Percentiles rank a stretch among this genome's conserved stretches.
Evolutionary conservation across 148 eudicot species (phyloP).

Genomic region (Rhododendron kiyosumense): DNA sequence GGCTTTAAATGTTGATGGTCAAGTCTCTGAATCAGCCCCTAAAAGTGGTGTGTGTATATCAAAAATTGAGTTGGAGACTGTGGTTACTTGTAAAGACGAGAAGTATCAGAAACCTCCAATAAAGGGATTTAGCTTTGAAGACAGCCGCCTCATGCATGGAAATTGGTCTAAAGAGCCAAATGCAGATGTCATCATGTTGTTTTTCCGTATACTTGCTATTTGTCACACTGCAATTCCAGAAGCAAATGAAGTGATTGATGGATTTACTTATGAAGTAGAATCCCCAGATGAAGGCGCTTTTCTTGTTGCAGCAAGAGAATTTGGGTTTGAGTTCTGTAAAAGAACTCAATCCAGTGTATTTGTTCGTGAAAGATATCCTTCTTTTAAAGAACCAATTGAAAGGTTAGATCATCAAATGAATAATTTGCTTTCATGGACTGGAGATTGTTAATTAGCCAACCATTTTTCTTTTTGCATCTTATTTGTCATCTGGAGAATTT

Average conservation of each 20-base stretch:
- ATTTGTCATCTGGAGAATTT: not conserved
- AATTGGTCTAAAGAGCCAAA: too few species aligned
- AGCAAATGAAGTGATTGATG: too few species aligned
- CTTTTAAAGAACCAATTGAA: constrained; percentile 47
- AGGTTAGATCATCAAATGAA: constrained; percentile 39
- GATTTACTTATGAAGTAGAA: constrained; percentile 53
- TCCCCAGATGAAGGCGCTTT: constrained; percentile 97
- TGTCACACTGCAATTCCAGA: too few species aligned
- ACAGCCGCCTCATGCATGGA: constrained; percentile 3
- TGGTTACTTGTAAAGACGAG: not conserved
- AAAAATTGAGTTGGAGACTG: constrained; percentile 70
- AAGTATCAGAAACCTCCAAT: constrained; percentile 31
- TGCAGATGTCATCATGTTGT: too few species aligned
- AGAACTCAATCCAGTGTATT: constrained; percentile 80
- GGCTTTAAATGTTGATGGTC: constrained; percentile 43
- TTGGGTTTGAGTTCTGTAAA: constrained; percentile 80
- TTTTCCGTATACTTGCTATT: too few species aligned
- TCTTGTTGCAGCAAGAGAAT: constrained; percentile 95
- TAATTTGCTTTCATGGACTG: not conserved
- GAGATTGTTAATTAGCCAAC: too few species aligned
- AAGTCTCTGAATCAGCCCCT: constrained; percentile 20
- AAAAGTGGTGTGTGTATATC: not conserved
- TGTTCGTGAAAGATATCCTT: constrained; percentile 68
- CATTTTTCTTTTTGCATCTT: not conserved
- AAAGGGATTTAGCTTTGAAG: constrained; percentile 88